Evolutionary conservation across 208 protist genomes (phyloP), one percentile per base, ranked within the genome.

Genomic region (Leishmania turanica): DNA sequence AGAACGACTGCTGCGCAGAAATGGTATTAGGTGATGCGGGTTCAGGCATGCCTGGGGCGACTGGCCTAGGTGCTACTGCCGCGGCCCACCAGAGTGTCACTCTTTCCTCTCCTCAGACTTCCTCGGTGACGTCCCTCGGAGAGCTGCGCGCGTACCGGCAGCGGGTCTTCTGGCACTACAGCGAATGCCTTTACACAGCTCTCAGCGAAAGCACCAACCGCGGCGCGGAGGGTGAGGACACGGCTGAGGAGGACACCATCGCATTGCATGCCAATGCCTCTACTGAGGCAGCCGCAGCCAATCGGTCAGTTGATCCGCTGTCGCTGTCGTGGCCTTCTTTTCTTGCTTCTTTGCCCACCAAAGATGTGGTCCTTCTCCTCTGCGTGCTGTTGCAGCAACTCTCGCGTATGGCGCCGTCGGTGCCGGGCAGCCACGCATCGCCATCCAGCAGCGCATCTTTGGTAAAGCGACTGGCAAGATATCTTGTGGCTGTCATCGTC

Each of bases 311-410:
- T 34, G n/a, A 45, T 21, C 9, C 31, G 71, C 31, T 31, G 37
- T 45, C 53, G 49, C 53, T 49, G 45, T n/a, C 51, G 62, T 81
- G 77, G 78, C 74, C 19, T 37, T 70, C 17, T 40, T 45, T 85
- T 45, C 62, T 85, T n/a, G 34, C 54, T 17, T 78, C 58, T 31
- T 75, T 86, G 51, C 79, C 54, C 24, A 40, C 53, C 31, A 76
- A 69, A 42, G 82, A 86, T 77, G 72, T 86, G 2, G 75, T 76
- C 0, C 19, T 81, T 64, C 73, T 82, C 47, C 70, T 86, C 19
- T 86, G 65, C 21, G 82, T 82, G 5, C 56, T 82, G 0, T 40
- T 86, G 45, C 82, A 86, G 54, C 82, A 79, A 24, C 51, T 86
- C 4, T 62, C 78, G 3, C 40, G 53, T 15, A 53, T n/a, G 31